Base-by-base conservation (phyloP, 345 rosid species). In the Camelina laxa region DNA sequence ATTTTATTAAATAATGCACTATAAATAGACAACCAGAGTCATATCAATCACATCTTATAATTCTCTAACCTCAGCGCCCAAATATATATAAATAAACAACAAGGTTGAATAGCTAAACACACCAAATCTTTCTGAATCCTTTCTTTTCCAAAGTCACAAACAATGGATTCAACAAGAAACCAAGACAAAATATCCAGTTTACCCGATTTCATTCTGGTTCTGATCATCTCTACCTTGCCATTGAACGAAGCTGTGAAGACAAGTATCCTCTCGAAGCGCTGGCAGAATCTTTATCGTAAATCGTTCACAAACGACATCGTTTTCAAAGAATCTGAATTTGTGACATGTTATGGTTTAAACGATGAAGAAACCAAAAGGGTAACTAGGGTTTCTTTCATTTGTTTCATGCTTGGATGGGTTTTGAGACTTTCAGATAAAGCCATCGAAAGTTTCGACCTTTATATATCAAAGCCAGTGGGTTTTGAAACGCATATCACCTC, bases 401-500 rank as follows among this genome's bases (percentile, higher is more conserved):
- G 14, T 9, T 41, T 2, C 77, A 65, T 41, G 58, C 4, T 2
- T 12, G 6, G 50, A 16, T 11, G 78, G 77, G 54, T 39, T 83
- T 22, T 42, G 20, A 49, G 44, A 39, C 72, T 67, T 49, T 0
- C 47, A 0, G 79, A 39, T 19, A 1, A 50, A 6, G 5, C 0
- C 1, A 44, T 83, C 1, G 49, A 69, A 2, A 69, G 42, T 4
- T 75, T 88, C 5, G 17, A 22, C 4, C 33, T 87, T 31, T 5
- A 13, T 16, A 6, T 76, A 41, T 79, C 89, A 1, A 77, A 64
- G n/a, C 86, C 89, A 0, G 2, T 1, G 0, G 44, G 30, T 12
- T 81, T 78, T 13, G 16, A 21, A 6, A 0, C 1, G 0, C 79
- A 82, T 12, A 16, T 89, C 22, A 36, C 57, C 0, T 9, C 9